These are phyloP conservation scores for Conticribra weissflogii DNA, from an alignment of 108 stramenopile species.

Conservation along the genomic window DNA sequence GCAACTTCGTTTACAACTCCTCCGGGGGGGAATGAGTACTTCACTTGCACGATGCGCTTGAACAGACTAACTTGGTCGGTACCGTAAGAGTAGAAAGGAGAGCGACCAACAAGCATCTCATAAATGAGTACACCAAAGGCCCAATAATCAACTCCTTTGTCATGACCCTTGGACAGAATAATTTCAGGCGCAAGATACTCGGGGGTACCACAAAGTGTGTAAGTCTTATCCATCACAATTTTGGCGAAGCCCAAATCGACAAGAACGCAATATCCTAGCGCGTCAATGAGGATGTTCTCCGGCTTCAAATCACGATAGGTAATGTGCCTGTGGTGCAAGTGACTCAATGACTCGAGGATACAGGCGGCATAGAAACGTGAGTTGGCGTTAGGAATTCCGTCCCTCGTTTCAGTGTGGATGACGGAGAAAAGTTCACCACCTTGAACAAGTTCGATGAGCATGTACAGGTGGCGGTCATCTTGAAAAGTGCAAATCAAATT, in stretches of 20 bases:
- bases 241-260: conserved; percentile 99
- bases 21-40: conserved; percentile 88
- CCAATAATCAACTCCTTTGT: conserved; percentile 99
- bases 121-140: conserved; percentile 98
- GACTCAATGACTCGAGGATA: conserved; percentile 69
- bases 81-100: conserved; percentile 95
- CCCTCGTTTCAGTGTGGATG: conserved; percentile 88
- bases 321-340: conserved; percentile 74
- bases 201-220: conserved; percentile 97
- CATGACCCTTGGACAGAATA: conserved; percentile 98
- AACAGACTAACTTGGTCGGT: conserved; percentile 95
- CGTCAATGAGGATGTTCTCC: conserved; percentile 92
- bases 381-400: conserved; percentile 90
- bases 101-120: conserved; percentile 97
- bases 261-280: conserved; percentile 94
- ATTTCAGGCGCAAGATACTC: conserved; percentile 99
- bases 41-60: conserved; percentile 96
- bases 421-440: conserved; percentile 94
- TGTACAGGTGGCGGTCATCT: conserved; percentile 88
- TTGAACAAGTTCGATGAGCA: conserved; percentile 93
- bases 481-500: conserved; percentile 89
- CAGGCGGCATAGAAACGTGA: conserved; percentile 90
- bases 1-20: conserved; percentile 87
- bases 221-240: conserved; percentile 96
- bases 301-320: conserved; percentile 89